Evolutionary conservation across 306 rosid genomes (phyloP).

Genomic region (Fragaria ananassa): DNA sequence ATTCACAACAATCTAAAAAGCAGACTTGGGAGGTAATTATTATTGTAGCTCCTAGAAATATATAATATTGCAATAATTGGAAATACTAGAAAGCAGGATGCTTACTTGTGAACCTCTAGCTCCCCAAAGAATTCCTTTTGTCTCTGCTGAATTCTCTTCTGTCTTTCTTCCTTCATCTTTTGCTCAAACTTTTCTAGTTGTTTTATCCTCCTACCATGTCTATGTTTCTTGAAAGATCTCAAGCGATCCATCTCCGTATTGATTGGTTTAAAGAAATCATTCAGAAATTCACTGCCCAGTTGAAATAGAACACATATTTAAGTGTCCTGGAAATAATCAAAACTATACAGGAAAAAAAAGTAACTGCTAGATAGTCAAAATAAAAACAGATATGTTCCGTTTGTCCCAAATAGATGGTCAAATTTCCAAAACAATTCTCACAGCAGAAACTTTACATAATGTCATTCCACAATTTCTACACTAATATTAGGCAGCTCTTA

Average conservation of each 20-base stretch:
- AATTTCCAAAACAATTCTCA: constrained; percentile 1
- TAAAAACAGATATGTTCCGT: not conserved
- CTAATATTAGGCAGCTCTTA: not conserved
- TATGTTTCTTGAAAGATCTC: constrained; percentile 81
- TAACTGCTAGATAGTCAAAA: not conserved
- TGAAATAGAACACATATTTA: constrained; percentile 23
- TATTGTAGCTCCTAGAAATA: not conserved
- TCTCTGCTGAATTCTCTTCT: constrained; percentile 92
- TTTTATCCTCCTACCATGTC: constrained; percentile 94
- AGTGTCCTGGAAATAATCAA: not conserved
- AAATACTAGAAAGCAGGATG: constrained; percentile 6
- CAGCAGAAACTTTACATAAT: not conserved
- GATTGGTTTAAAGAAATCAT: constrained; percentile 85
- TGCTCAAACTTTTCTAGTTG: constrained; percentile 92
- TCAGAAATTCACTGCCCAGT: constrained; percentile 78
- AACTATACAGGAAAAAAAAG: not conserved
- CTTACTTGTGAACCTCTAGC: constrained; percentile 99
- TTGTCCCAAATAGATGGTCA: constrained; percentile 5
- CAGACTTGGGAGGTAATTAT: not conserved
- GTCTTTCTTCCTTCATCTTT: constrained; percentile 99
- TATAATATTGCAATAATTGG: constrained; percentile 4
- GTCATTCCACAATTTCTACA: not conserved
- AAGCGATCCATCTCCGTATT: constrained; percentile 71
- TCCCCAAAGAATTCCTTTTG: constrained; percentile 96
- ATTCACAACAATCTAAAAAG: not conserved